Percentiles rank a stretch among this genome's conserved stretches.
Evolutionary conservation across 345 rosid species (phyloP).

Genomic region (Noccaea caerulescens): DNA sequence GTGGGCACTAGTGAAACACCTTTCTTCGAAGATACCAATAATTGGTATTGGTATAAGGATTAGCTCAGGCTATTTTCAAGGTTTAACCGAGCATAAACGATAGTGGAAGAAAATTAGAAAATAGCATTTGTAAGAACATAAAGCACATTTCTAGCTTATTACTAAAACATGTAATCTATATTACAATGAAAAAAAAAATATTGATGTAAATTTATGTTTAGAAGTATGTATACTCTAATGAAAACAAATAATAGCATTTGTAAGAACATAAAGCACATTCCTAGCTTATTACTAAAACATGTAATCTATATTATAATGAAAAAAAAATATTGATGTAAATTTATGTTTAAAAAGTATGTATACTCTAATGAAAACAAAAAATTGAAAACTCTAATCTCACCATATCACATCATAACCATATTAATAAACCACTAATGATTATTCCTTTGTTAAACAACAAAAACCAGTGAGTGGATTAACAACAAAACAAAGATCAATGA

Average conservation of each 20-base stretch:
- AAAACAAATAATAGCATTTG: not conserved
- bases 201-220: too few species aligned
- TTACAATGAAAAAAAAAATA: too few species aligned
- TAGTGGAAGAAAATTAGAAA: not conserved
- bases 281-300: not conserved
- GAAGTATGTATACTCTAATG: too few species aligned
- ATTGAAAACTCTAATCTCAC: not conserved
- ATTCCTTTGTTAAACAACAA: not conserved
- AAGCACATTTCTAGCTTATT: not conserved
- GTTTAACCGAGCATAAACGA: not conserved
- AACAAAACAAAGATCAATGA: not conserved
- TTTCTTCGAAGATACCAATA: conserved; percentile 15
- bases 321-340: too few species aligned
- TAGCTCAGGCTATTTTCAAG: not conserved
- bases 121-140: too few species aligned
- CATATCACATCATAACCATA: conserved; percentile 11
- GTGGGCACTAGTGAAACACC: conserved; percentile 18
- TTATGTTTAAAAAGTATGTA: too few species aligned
- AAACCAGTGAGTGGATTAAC: conserved; percentile 2
- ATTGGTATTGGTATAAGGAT: conserved; percentile 16
- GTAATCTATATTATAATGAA: too few species aligned
- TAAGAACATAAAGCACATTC: not conserved
- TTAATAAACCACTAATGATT: conserved; percentile 1
- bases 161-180: not conserved
- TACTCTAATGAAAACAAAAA: not conserved